Base-by-base conservation (phyloP, 2,329 filamentous ascomycete genomes). In the Elsinoe arachidis region DNA sequence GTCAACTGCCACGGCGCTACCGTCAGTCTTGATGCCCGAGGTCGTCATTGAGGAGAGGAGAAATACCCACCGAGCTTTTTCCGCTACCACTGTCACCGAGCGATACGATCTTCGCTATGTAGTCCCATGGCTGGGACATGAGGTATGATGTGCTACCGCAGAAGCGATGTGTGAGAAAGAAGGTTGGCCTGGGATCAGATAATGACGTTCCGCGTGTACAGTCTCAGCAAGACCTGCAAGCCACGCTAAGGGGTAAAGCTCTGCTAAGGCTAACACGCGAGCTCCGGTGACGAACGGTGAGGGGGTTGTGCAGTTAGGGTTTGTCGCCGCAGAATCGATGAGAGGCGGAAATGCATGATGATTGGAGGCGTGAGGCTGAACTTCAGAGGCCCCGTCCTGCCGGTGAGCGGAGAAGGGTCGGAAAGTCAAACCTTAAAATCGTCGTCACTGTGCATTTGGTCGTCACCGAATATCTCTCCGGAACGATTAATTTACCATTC, bases 21-120 rank as follows among this genome's bases (percentile, higher is more conserved):
- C 65, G 64, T 63, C n/a, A 51, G 46, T 15, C 9, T 3, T 34
- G 11, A 37, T 51, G 26, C 26, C 17, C 7, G 46, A 51, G 34
- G 46, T 47, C 37, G 59, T 58, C 63, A 64, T 62, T 64, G 62
- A 17, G 30, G n/a, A 21, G 23, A 17, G 35, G 15, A 35, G 14
- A 14, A 19, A 15, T 19, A 21, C 51, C 14, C 19, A 30, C 47
- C 47, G 15, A 30, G 70, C 76, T 63, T 73, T 99, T 99, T 68
- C 93, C 93, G 70, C 90, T 95, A 70, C 91, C 93, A 46, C 88
- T 93, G 77, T 97, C 93, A 72, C 93, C 93, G 68, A 99, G 90
- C 76, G 90, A 95, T 69, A 97, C 92, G 67, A 99, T 88, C 76
- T 99, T 99, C 73, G 92, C 91, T 70, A 97, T 99, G 78, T 95